phyloP scores from a whole-genome alignment of 352 stramenopile genomes.

The Peronospora destructor region DNA sequence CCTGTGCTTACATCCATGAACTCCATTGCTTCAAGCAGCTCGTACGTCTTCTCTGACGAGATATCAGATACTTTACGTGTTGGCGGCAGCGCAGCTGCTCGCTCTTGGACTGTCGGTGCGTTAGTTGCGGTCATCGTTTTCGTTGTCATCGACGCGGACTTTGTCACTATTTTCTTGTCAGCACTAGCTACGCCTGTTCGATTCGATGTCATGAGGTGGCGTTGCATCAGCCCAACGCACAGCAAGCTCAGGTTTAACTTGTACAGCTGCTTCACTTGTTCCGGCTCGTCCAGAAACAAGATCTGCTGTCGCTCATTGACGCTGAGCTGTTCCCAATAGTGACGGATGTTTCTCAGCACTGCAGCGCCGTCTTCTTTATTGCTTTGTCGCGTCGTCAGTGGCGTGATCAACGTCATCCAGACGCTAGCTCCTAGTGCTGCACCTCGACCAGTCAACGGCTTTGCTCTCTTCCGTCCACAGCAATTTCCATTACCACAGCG shows the following conservation, averaged over 20 bases:
- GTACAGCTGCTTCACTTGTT: slow-evolving; percentile 82
- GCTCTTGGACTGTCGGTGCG: not conserved
- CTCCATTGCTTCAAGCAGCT: slow-evolving; percentile 83
- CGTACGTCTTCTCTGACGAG: slow-evolving; percentile 61
- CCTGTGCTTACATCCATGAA: slow-evolving; percentile 85
- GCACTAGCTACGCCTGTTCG: slow-evolving; percentile 1
- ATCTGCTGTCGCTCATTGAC: slow-evolving; percentile 63
- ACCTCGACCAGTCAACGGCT: slow-evolving; percentile 20
- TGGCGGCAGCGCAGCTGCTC: slow-evolving; percentile 4
- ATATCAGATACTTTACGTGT: slow-evolving; percentile 17
- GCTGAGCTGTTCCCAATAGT: slow-evolving; percentile 65
- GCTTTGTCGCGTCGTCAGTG: slow-evolving; percentile 10
- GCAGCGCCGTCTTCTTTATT: slow-evolving; percentile 11
- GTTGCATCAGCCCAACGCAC: slow-evolving; percentile 79
- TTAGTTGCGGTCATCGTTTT: not conserved
- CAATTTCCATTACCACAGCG: not conserved
- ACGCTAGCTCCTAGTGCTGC: slow-evolving; percentile 5
- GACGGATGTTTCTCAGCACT: slow-evolving; percentile 31
- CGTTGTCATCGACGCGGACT: not conserved
- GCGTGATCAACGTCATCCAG: slow-evolving; percentile 26
- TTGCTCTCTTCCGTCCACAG: slow-evolving; percentile 38
- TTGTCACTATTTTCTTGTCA: slow-evolving; percentile 6
- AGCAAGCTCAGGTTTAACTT: slow-evolving; percentile 82
- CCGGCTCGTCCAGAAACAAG: slow-evolving; percentile 70
- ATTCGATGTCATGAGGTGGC: slow-evolving; percentile 56